Conservation (phyloP, 2,329 filamentous ascomycete genomes). For the Fusarium temperatum region DNA sequence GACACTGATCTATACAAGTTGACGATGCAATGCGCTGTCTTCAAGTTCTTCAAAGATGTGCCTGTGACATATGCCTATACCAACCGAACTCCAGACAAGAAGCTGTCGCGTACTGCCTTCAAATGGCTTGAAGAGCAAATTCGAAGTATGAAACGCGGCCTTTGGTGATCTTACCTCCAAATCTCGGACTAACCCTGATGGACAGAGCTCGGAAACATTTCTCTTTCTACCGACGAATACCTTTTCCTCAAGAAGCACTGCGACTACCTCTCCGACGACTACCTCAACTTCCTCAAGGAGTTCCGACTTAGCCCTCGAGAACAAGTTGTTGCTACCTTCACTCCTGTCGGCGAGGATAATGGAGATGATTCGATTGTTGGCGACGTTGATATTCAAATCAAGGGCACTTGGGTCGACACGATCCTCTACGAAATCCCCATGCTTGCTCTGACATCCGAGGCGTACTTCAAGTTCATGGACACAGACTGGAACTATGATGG, state of each 20-base stretch:
- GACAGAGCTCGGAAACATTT: conserved; percentile 82
- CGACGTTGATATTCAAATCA: conserved; percentile 78
- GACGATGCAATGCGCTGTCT: conserved; percentile 97
- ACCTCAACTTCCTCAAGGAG: conserved; percentile 81
- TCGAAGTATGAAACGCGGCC: conserved; percentile 65
- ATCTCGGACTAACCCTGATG: conserved; percentile 40
- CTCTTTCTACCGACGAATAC: conserved; percentile 80
- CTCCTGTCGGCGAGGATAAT: conserved; percentile 62
- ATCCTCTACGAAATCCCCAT: conserved; percentile 98
- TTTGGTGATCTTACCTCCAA: background rate
- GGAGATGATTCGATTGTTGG: conserved; percentile 74
- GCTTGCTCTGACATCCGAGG: conserved; percentile 89
- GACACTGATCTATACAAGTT: conserved; percentile 93
- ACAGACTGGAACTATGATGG: conserved; percentile 89
- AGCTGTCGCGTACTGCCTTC: conserved; percentile 83
- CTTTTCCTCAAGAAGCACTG: conserved; percentile 81
- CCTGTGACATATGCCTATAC: conserved; percentile 93
- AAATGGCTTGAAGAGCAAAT: conserved; percentile 88
- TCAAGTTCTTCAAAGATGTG: conserved; percentile 87
- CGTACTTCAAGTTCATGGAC: conserved; percentile 97
- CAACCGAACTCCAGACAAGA: conserved; percentile 94
- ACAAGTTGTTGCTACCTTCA: conserved; percentile 79
- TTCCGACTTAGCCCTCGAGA: conserved; percentile 85
- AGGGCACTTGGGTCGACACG: conserved; percentile 90
- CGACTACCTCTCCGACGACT: conserved; percentile 79